A percentile compares a stretch with the other conserved stretches of the same genome.
Evolutionary conservation across 2,329 filamentous ascomycete species (phyloP).

Genomic region (Hymenoscyphus occultus): DNA sequence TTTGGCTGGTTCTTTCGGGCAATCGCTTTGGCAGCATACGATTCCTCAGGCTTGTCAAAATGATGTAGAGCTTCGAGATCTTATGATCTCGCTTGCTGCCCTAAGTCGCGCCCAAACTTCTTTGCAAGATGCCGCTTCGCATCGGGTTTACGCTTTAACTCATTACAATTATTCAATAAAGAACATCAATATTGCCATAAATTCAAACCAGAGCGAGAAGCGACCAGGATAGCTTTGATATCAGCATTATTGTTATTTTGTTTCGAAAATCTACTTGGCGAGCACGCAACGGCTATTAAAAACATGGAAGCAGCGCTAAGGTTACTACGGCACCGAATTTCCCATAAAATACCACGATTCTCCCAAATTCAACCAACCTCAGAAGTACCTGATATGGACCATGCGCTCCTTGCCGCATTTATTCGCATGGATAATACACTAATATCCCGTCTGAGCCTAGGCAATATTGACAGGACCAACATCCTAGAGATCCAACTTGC

Average conservation of each 20-base stretch:
- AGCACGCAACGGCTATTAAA: slow-evolving; percentile 18
- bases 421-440: slow-evolving; percentile 23
- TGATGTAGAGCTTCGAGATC: background rate
- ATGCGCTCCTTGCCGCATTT: slow-evolving; percentile 25
- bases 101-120: background rate
- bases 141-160: slow-evolving; percentile 23
- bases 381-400: slow-evolving; percentile 20
- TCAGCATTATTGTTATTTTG: slow-evolving; percentile 27
- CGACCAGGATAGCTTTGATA: slow-evolving; percentile 24
- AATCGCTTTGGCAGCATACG: slow-evolving; percentile 20
- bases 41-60: slow-evolving; percentile 14
- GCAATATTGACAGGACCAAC: slow-evolving; percentile 10
- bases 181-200: slow-evolving; percentile 16
- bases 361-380: background rate
- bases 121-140: slow-evolving; percentile 9
- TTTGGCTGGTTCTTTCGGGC: slow-evolving; percentile 18
- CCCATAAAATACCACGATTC: slow-evolving; percentile 5
- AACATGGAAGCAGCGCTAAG: slow-evolving; percentile 21
- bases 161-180: slow-evolving; percentile 26
- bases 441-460: slow-evolving; percentile 12
- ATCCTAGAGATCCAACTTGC: slow-evolving; percentile 20
- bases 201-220: slow-evolving; percentile 14
- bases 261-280: slow-evolving; percentile 27
- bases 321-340: slow-evolving; percentile 21
- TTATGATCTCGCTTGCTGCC: background rate